phyloP scores from a whole-genome alignment of 1,139 yeast genomes.

The Ogataea hybrid region DNA sequence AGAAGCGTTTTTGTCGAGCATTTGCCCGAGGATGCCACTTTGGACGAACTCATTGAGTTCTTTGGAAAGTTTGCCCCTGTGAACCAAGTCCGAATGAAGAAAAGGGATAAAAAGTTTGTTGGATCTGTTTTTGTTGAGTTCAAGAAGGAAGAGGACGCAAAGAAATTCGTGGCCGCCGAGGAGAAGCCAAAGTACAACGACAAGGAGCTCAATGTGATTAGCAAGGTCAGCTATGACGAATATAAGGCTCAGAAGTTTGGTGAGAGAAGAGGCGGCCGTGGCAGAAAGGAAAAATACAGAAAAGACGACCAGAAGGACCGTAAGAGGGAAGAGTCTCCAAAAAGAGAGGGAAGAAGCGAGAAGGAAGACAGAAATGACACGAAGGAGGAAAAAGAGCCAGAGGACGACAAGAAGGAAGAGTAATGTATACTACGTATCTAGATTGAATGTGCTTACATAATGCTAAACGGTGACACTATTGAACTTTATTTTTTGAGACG shows the following conservation, averaged over 20 bases:
- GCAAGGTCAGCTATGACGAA: slow-evolving; percentile 59
- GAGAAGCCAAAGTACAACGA: slow-evolving; percentile 64
- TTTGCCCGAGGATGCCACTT: slow-evolving; percentile 56
- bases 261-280: slow-evolving; percentile 38
- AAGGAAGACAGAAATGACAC: slow-evolving; percentile 23
- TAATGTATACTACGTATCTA: slow-evolving; percentile 5
- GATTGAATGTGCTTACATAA: slow-evolving; percentile 2
- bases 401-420: slow-evolving; percentile 18
- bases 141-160: slow-evolving; percentile 68
- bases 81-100: slow-evolving; percentile 69
- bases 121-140: slow-evolving; percentile 89
- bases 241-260: slow-evolving; percentile 58
- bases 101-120: slow-evolving; percentile 64
- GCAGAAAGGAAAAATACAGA: slow-evolving; percentile 31
- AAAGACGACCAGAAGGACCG: slow-evolving; percentile 34
- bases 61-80: slow-evolving; percentile 52
- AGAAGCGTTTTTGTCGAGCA: slow-evolving; percentile 84
- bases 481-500: slow-evolving; percentile 1
- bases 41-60: slow-evolving; percentile 76
- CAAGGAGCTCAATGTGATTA: slow-evolving; percentile 49
- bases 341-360: slow-evolving; percentile 23
- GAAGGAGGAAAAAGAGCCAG: slow-evolving; percentile 16
- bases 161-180: slow-evolving; percentile 58
- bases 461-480: slow-evolving; percentile 1
- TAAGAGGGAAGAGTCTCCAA: slow-evolving; percentile 32